A percentile compares a stretch with the other conserved stretches of the same genome.
Conservation (phyloP, 495 filamentous ascomycete genomes). For the Astrocystis sublimbata region DNA sequence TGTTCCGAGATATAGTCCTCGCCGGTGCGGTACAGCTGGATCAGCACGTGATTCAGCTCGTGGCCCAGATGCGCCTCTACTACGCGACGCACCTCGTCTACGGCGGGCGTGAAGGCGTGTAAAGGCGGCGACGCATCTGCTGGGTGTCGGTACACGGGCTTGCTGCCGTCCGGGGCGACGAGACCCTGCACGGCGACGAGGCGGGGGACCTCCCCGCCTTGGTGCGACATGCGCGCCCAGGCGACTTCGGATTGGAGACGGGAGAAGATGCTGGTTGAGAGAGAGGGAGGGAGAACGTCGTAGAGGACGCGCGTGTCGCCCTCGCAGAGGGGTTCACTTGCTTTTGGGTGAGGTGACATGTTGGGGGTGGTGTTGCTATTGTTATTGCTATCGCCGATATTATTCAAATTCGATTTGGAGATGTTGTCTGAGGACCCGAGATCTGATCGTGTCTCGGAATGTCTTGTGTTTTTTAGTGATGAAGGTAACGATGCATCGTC, state of each 20-base stretch:
- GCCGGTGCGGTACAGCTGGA: slow-evolving; percentile 88
- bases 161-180: slow-evolving; percentile 67
- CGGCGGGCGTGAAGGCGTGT: slow-evolving; percentile 69
- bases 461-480: neutral
- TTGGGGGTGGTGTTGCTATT: neutral
- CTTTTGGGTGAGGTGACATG: neutral
- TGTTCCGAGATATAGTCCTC: slow-evolving; percentile 97
- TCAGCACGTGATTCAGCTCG: slow-evolving; percentile 86
- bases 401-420: too few species aligned
- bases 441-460: too few species aligned
- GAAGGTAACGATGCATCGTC: too few species aligned
- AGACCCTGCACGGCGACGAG: slow-evolving; percentile 90
- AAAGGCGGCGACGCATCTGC: slow-evolving; percentile 85
- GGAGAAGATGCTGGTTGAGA: slow-evolving; percentile 65
- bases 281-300: slow-evolving; percentile 57
- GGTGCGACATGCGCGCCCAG: slow-evolving; percentile 92
- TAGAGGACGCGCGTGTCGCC: slow-evolving; percentile 79
- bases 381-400: too few species aligned
- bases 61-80: slow-evolving; percentile 74
- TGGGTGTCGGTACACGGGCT: slow-evolving; percentile 92
- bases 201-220: slow-evolving; percentile 87
- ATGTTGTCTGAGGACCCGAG: too few species aligned
- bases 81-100: slow-evolving; percentile 64
- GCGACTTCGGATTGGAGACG: slow-evolving; percentile 70
- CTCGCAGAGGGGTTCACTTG: slow-evolving; percentile 54